A percentile compares a stretch with the other conserved stretches of the same genome.
These are phyloP conservation scores for Trypanosoma congolense DNA, from an alignment of 208 protist species.

Conservation along the genomic window DNA sequence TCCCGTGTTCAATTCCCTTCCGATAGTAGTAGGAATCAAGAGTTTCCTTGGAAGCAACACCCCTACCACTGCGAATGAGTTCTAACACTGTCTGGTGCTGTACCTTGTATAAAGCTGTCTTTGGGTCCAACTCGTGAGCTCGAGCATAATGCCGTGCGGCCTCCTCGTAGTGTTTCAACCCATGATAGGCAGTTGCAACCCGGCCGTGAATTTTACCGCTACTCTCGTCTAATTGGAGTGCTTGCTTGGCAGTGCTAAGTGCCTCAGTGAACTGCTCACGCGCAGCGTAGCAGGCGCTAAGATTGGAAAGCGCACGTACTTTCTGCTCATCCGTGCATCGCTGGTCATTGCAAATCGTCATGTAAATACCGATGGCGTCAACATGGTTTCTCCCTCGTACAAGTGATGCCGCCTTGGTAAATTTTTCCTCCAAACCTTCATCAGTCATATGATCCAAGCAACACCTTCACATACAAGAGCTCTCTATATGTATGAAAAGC, in stretches of 20 bases:
- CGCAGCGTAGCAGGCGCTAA: constrained; percentile 74
- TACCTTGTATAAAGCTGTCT: constrained; percentile 25
- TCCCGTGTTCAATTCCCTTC: constrained; percentile 63
- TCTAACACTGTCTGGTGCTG: constrained; percentile 32
- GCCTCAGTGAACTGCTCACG: constrained; percentile 50
- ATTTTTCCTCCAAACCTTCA: constrained; percentile 32
- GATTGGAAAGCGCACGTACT: constrained; percentile 70
- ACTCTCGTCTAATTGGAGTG: constrained; percentile 35
- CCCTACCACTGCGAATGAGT: constrained; percentile 36
- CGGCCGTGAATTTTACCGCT: constrained; percentile 60
- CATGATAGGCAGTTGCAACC: constrained; percentile 65
- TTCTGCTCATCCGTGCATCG: constrained; percentile 20
- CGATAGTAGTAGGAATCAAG: constrained; percentile 72
- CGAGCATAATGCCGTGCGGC: constrained; percentile 31
- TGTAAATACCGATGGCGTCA: constrained; percentile 52
- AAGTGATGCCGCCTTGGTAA: constrained; percentile 42
- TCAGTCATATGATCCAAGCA: background rate
- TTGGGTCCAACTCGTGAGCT: constrained; percentile 34
- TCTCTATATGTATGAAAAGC: too few relatives aligned
- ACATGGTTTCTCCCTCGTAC: constrained; percentile 40
- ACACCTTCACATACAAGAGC: background rate
- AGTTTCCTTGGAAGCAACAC: constrained; percentile 32
- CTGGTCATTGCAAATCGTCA: constrained; percentile 23
- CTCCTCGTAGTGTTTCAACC: constrained; percentile 63
- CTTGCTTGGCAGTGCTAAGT: constrained; percentile 41